phyloP scores from a whole-genome alignment of 2,329 filamentous ascomycete species.

The Colletotrichum simmondsii region DNA sequence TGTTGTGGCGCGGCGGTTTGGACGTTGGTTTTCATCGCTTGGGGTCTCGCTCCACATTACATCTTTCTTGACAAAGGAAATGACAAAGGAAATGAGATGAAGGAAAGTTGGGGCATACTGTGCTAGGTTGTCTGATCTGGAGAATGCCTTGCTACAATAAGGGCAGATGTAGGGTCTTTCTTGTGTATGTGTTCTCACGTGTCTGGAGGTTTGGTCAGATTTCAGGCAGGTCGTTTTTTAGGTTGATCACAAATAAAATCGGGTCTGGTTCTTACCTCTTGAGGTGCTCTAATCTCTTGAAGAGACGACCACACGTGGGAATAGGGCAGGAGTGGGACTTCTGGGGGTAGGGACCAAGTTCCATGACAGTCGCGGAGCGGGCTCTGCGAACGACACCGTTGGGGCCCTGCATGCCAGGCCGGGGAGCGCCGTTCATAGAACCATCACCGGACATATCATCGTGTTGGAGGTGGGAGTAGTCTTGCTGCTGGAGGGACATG shows the following conservation, averaged over 20 bases:
- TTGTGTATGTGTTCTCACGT: constrained; percentile 99
- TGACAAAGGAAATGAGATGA: constrained; percentile 46
- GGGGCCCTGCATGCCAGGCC: constrained; percentile 76
- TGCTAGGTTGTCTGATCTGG: constrained; percentile 97
- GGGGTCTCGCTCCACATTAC: constrained; percentile 52
- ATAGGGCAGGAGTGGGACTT: constrained; percentile 99
- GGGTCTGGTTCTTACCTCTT: constrained; percentile 82
- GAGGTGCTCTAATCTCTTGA: constrained; percentile 98
- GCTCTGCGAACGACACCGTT: constrained; percentile 87
- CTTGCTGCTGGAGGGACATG: constrained; percentile 74
- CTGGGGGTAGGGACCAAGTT: constrained; percentile 94
- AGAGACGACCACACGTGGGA: constrained; percentile 93
- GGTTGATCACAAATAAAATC: constrained; percentile 49
- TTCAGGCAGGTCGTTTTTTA: constrained; percentile 50
- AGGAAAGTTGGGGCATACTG: constrained; percentile 75
- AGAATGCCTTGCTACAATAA: constrained; percentile 98
- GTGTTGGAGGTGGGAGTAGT: constrained; percentile 71
- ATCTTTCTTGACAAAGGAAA: constrained; percentile 45
- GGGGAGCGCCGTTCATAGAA: constrained; percentile 64
- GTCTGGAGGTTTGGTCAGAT: constrained; percentile 72
- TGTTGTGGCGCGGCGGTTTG: constrained; percentile 46
- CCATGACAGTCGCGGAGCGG: constrained; percentile 94
- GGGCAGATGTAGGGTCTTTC: constrained; percentile 98
- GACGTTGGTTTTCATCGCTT: constrained; percentile 41
- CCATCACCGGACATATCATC: constrained; percentile 71